These are phyloP conservation scores for Psilocybe cubensis DNA, from an alignment of 768 basidiomycete species.

Conservation along the genomic window DNA sequence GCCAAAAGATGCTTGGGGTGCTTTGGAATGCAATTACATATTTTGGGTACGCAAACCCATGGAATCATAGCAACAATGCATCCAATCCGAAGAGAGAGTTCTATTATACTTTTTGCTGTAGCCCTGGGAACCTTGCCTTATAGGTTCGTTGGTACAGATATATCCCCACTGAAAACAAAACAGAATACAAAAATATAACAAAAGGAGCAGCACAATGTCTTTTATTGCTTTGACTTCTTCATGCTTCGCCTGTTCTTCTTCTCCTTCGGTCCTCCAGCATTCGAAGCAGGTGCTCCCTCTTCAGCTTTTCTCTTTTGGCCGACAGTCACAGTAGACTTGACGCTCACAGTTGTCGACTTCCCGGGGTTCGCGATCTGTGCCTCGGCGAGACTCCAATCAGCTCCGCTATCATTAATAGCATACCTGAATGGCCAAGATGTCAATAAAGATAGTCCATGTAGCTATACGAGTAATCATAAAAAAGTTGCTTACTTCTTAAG, in stretches of 20 bases:
- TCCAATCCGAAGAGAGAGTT: neutral
- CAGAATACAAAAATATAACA: constrained; percentile 8
- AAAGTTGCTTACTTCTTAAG: constrained; percentile 72
- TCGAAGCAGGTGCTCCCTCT: constrained; percentile 14
- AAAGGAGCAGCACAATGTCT: neutral
- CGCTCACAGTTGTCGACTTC: constrained; percentile 75
- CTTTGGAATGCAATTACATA: constrained; percentile 73
- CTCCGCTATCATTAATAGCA: constrained; percentile 69
- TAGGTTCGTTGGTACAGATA: neutral
- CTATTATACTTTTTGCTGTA: neutral
- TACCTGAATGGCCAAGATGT: constrained; percentile 45
- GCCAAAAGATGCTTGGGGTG: constrained; percentile 57
- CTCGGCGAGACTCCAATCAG: constrained; percentile 80
- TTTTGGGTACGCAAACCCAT: constrained; percentile 85
- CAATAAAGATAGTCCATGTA: constrained; percentile 6
- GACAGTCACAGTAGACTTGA: constrained; percentile 51
- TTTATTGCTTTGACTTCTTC: constrained; percentile 49
- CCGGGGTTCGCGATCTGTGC: constrained; percentile 61
- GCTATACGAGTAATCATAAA: constrained; percentile 8
- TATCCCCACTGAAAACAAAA: neutral
- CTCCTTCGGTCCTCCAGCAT: constrained; percentile 29
- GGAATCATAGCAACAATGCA: constrained; percentile 1
- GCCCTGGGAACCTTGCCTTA: neutral
- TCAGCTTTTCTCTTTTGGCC: constrained; percentile 66
- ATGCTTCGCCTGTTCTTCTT: constrained; percentile 55